Evolutionary conservation across 768 basidiomycete genomes (phyloP), one percentile per base, ranked within the genome.

Genomic region (Naganishia antarctica): DNA sequence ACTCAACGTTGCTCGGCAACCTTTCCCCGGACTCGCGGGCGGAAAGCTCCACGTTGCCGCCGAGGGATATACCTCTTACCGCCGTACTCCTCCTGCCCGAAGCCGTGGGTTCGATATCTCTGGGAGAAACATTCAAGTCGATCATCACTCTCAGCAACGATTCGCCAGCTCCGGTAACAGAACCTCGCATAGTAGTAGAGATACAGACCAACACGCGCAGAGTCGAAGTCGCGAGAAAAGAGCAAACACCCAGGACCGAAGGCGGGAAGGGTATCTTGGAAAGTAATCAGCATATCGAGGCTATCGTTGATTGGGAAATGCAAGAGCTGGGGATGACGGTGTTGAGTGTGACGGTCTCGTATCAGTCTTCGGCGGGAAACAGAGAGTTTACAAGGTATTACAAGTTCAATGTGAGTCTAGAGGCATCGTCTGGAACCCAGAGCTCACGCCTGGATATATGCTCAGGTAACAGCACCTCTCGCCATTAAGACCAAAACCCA

Each of bases 401-500:
- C 79, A 92, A 91, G 73, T 94, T 93, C 77, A 84, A 84, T 51
- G 90, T 93, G 73, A 74, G 88, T 82, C 29, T 11, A 47, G 31
- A 18, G 12, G 7, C 15, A 7, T 37, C 8, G 8, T 37, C 34
- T 7, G 15, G 15, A 15, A 37, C 7, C 8, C 34, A 7, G 7
- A 37, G 46, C 25, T 9, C 37, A 9, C 26, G n/a, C 1, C 31
- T 61, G 23, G 4, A 7, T 6, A 37, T 31, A 18, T 49, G 12
- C 13, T 23, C 69, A 94, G 90, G 91, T 92, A 26, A 87, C 86
- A n/a, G 93, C 94, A 69, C 93, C 93, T 0, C 80, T 97, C 15
- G 90, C 90, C 0, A 92, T 97, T 64, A 94, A 94, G 78, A 96
- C 92, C 15, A 93, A 93, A 76, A 90, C 94, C 0, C 90, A 96